Percentiles rank a stretch among this genome's conserved stretches.
Evolutionary conservation across 345 rosid genomes (phyloP).

Genomic region (Pugionium dolabratum): DNA sequence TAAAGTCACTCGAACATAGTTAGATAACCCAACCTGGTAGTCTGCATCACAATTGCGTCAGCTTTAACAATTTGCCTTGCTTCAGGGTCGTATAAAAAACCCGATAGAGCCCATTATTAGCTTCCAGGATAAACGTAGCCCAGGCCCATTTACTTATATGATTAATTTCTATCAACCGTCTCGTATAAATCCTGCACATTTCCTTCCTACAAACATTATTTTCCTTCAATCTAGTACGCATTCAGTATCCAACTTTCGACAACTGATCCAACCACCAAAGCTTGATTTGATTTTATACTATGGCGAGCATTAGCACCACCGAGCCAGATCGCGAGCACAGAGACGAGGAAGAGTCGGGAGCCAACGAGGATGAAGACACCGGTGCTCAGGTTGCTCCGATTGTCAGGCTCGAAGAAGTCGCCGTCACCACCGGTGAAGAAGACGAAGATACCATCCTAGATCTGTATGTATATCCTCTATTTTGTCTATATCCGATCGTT

Average conservation of each 20-base stretch:
- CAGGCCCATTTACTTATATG: neutral
- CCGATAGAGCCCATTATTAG: neutral
- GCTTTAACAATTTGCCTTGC: too few species aligned
- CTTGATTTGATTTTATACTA: conserved; percentile 34
- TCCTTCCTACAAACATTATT: neutral
- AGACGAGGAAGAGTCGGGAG: conserved; percentile 67
- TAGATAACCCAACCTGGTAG: too few species aligned
- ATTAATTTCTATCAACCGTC: neutral
- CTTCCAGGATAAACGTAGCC: too few species aligned
- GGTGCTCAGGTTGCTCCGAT: conserved; percentile 91
- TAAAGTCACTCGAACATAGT: too few species aligned
- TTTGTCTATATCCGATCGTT: conserved; percentile 4
- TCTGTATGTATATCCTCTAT: conserved; percentile 48
- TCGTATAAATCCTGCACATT: conserved; percentile 1
- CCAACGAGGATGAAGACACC: conserved; percentile 90
- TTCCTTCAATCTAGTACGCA: neutral
- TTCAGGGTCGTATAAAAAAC: neutral
- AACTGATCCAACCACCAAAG: conserved; percentile 15
- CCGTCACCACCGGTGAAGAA: neutral
- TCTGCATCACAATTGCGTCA: too few species aligned
- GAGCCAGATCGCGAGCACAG: conserved; percentile 57
- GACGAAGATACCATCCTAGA: conserved; percentile 53
- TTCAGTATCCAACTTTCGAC: neutral
- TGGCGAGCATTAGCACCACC: conserved; percentile 53
- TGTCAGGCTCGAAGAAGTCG: conserved; percentile 78